These are phyloP conservation scores for Fusarium azukiicola DNA, from an alignment of 2,329 filamentous ascomycete genomes.

Conservation along the genomic window DNA sequence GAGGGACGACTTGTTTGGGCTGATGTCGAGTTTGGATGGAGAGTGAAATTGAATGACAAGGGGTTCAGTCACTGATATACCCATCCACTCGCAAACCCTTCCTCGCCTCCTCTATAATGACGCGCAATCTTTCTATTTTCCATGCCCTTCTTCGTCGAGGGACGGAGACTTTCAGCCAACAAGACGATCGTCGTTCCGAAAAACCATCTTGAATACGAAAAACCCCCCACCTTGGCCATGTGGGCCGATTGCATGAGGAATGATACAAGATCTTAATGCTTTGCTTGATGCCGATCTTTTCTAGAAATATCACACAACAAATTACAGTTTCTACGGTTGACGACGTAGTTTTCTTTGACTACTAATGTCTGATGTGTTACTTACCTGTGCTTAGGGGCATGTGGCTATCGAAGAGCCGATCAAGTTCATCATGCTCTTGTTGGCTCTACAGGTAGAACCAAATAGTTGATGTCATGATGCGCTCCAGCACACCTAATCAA, in stretches of 20 bases:
- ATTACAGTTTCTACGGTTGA: too few relatives aligned
- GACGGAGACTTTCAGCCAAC: background rate
- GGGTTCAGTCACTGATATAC: background rate
- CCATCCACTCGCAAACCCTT: background rate
- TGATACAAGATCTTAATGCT: slow-evolving; percentile 4
- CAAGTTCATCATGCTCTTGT: background rate
- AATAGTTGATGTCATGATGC: background rate
- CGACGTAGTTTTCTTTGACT: too few relatives aligned
- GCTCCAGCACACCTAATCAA: background rate
- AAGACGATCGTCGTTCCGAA: slow-evolving; percentile 12
- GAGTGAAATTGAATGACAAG: background rate
- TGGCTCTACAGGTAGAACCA: background rate
- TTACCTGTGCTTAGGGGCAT: background rate
- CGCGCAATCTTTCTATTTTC: background rate
- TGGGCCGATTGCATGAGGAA: background rate
- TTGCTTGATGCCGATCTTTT: slow-evolving; percentile 6
- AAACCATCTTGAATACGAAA: slow-evolving; percentile 18
- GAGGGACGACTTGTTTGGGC: background rate
- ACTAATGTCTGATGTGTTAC: background rate
- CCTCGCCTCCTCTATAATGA: background rate
- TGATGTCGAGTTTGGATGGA: background rate
- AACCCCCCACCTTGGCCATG: slow-evolving; percentile 4
- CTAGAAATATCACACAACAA: background rate
- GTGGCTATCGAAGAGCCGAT: background rate
- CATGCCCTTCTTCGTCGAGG: background rate